Conservation (phyloP, 345 rosid species). For the Linum lewisii region DNA sequence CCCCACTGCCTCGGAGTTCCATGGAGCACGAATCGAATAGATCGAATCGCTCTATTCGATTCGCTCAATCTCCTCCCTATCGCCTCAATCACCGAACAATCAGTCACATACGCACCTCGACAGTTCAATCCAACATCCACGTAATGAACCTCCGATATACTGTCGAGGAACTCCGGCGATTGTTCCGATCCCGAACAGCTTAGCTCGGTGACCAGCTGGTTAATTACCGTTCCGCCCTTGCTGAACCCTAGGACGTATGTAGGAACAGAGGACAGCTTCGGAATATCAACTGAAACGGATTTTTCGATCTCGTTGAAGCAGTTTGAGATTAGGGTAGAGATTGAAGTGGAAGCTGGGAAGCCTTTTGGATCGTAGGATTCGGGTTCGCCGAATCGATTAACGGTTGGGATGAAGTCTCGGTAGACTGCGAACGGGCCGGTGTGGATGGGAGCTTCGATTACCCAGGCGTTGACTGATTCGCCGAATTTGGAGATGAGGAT, state of each 20-base stretch:
- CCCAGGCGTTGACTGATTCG: conserved; percentile 57
- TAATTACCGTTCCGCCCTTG: conserved; percentile 78
- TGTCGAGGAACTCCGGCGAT: conserved; percentile 41
- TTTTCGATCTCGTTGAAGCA: conserved; percentile 62
- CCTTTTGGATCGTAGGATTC: conserved; percentile 40
- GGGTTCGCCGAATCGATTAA: conserved; percentile 53
- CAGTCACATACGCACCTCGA: conserved; percentile 60
- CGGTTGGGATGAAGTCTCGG: conserved; percentile 55
- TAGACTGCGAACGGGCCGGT: conserved; percentile 75
- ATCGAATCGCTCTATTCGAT: too few relatives aligned
- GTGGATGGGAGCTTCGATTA: conserved; percentile 54
- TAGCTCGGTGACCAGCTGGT: conserved; percentile 71
- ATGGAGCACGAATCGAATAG: conserved; percentile 52
- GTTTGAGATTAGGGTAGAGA: conserved; percentile 42
- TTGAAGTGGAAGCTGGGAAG: conserved; percentile 63
- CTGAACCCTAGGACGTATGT: conserved; percentile 74
- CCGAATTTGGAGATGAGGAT: conserved; percentile 69
- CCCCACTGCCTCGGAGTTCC: conserved; percentile 97
- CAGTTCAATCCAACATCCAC: conserved; percentile 79
- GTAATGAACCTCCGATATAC: conserved; percentile 61
- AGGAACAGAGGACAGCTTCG: conserved; percentile 22
- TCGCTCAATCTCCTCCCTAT: conserved; percentile 14
- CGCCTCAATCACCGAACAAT: conserved; percentile 31
- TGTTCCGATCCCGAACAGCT: conserved; percentile 25
- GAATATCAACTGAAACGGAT: too few relatives aligned